Conservation (phyloP, 78 protist species). For the Speleostelium caveatum region DNA sequence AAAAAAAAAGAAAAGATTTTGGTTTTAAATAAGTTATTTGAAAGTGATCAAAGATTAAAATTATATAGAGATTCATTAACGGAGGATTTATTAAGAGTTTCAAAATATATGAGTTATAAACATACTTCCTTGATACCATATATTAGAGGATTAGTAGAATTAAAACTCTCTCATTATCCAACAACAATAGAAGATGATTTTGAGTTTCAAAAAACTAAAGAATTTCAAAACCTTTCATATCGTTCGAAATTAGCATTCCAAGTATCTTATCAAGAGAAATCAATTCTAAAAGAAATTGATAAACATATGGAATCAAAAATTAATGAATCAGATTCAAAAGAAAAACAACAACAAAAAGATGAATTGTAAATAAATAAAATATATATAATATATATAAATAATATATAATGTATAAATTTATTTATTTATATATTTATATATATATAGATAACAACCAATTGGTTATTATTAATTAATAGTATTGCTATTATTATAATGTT, state of each 20-base stretch:
- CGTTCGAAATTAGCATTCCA: slow-evolving; percentile 32
- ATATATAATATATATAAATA: too few species aligned
- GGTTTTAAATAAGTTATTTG: slow-evolving; percentile 9
- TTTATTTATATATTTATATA: too few species aligned
- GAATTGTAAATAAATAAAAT: too few species aligned
- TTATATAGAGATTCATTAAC: slow-evolving; percentile 54
- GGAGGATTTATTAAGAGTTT: slow-evolving; percentile 55
- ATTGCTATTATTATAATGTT: background rate
- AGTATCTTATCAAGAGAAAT: slow-evolving; percentile 29
- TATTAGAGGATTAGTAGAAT: slow-evolving; percentile 4
- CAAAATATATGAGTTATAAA: slow-evolving; percentile 46
- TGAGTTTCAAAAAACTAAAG: background rate
- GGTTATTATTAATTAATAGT: background rate
- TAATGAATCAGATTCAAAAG: background rate
- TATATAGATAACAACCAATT: too few species aligned
- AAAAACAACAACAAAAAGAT: background rate
- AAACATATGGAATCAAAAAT: slow-evolving; percentile 17
- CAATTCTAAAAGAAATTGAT: background rate
- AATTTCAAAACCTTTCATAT: background rate
- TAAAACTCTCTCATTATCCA: slow-evolving; percentile 28
- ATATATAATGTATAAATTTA: too few species aligned
- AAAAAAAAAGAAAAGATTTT: slow-evolving; percentile 23
- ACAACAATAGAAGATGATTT: slow-evolving; percentile 23
- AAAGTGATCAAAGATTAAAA: slow-evolving; percentile 17
- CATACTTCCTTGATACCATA: slow-evolving; percentile 13